Base-by-base conservation (phyloP, 2,329 filamentous ascomycete species). In the Aureobasidium sp. region DNA sequence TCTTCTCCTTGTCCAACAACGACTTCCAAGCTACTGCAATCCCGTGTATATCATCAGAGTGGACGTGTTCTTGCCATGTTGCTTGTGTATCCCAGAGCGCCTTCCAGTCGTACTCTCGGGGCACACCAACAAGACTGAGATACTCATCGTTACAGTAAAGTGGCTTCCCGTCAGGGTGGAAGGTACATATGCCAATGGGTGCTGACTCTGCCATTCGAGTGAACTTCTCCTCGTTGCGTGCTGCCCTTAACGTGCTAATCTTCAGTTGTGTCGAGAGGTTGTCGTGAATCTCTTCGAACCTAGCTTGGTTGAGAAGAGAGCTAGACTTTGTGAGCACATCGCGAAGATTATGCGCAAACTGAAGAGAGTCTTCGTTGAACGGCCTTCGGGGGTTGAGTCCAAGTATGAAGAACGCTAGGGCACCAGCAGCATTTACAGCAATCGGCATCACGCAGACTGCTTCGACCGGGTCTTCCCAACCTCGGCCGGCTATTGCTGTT, bases 121-220 rank as follows among this genome's bases (percentile, higher is more conserved):
- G 65, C 11, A 66, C 60, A 4, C 66, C 67, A 12, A 75, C 70
- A 47, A 76, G 69, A 1, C 74, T 70, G 31, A 69, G 71, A 68
- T 75, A 78, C 4, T 70, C 68, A 49, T 77, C 70, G 53, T 78
- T 78, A 7, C 73, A 68, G 62, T 77, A 76, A 0, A 73, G 67
- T 15, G 73, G 72, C 9, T 65, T 66, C 2, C 76, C 75, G 19
- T 68, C 60, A 5, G 69, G 62, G 19, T 70, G 69, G 39, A 74
- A 68, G 40, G 72, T 72, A 56, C 73, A 77, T 57, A 78, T 78
- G 1, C 72, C 76, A 4, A 76, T 69, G 4, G 75, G 74, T 6
- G 73, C 68, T 6, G 72, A 67, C 44, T 73, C 71, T 3, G 75
- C 74, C 65, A 78, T 74, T 5, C 73, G 67, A 19, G 73, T 70